phyloP scores from a whole-genome alignment of 2,329 filamentous ascomycete genomes.

The Gnomoniopsis sp. region DNA sequence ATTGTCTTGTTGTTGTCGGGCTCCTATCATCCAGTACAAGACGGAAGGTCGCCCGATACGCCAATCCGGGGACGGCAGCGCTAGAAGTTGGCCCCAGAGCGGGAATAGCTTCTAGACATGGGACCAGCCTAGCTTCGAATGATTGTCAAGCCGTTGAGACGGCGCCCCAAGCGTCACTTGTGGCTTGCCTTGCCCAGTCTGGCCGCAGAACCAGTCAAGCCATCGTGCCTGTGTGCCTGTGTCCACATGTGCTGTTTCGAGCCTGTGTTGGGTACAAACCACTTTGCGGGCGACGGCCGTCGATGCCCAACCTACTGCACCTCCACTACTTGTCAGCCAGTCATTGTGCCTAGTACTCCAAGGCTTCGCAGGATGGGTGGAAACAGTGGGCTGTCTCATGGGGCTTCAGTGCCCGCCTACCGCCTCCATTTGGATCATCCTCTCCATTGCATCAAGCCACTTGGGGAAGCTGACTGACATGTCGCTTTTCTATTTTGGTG shows the following conservation, averaged over 20 bases:
- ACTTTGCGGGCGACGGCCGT: conserved; percentile 24
- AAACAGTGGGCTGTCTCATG: conserved; percentile 3
- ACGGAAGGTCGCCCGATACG: too few species aligned
- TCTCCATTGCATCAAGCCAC: not conserved
- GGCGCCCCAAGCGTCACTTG: not conserved
- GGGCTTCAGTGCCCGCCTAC: conserved; percentile 1
- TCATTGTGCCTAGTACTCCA: conserved; percentile 16
- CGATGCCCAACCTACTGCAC: conserved; percentile 28
- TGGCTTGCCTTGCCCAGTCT: conserved; percentile 3
- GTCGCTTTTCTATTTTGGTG: not conserved
- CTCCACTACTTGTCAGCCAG: conserved; percentile 25
- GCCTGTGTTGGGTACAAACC: conserved; percentile 31
- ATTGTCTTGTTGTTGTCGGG: not conserved
- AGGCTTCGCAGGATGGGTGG: conserved; percentile 2
- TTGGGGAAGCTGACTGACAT: not conserved
- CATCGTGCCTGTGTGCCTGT: not conserved
- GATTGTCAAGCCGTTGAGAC: not conserved
- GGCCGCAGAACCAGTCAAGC: not conserved
- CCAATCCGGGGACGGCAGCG: not conserved
- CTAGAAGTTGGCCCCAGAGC: not conserved
- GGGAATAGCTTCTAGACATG: conserved; percentile 6
- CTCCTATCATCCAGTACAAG: not conserved
- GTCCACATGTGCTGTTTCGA: not conserved
- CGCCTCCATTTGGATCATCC: not conserved
- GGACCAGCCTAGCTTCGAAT: conserved; percentile 8